A percentile compares a stretch with the other conserved stretches of the same genome.
phyloP scores from a whole-genome alignment of 23 red algal species.

The Gracilaria vermiculophylla region DNA sequence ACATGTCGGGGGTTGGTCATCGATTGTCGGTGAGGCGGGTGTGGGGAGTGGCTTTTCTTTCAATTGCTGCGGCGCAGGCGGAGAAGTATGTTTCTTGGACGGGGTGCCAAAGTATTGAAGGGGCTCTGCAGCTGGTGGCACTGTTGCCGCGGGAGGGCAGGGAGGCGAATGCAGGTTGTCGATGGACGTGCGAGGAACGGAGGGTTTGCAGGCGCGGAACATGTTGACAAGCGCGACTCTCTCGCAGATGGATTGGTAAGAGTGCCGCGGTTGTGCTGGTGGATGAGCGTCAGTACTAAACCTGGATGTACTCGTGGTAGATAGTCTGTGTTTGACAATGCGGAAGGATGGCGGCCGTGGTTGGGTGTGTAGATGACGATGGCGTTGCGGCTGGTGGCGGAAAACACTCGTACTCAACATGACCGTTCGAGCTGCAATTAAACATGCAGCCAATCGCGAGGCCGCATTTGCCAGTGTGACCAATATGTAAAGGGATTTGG shows the following conservation, averaged over 20 bases:
- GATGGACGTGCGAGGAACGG: constrained; percentile 14
- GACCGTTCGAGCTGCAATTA: no score
- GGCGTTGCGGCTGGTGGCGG: no score
- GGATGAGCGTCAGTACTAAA: not conserved
- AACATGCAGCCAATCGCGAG: no score
- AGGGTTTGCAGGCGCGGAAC: constrained; percentile 45
- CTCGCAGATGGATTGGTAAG: not conserved
- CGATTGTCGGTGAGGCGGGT: not conserved
- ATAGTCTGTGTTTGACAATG: no score
- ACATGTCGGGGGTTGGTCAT: not conserved
- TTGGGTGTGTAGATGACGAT: no score
- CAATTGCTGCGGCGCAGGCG: not conserved
- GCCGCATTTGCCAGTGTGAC: no score
- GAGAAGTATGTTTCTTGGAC: not conserved
- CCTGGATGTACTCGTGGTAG: not conserved
- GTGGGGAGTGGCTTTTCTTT: not conserved
- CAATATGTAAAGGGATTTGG: no score
- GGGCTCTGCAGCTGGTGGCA: not conserved
- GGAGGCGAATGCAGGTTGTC: not conserved
- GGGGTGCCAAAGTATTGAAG: not conserved
- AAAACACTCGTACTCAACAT: no score
- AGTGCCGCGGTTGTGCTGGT: not conserved
- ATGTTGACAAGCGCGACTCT: not conserved
- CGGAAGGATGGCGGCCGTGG: no score
- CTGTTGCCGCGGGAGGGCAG: not conserved